These are phyloP conservation scores for Pulveroboletus ravenelii DNA, from an alignment of 768 basidiomycete species.

Conservation along the genomic window DNA sequence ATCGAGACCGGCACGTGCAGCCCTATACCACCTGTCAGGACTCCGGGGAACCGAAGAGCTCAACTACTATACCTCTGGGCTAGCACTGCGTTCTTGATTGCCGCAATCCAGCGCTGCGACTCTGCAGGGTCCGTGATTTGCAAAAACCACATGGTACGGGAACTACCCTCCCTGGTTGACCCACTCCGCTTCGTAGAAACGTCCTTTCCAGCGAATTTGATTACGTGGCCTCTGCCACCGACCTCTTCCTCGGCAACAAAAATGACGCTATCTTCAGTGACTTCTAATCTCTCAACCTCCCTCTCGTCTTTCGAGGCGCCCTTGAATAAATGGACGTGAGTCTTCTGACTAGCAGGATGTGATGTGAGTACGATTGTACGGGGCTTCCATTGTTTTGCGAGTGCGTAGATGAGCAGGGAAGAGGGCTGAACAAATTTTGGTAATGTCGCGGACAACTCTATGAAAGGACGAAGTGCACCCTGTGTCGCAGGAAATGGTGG, in stretches of 20 bases:
- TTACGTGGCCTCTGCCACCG: constrained; percentile 45
- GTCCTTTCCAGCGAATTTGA: constrained; percentile 66
- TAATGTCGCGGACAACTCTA: constrained; percentile 48
- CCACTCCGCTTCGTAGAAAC: constrained; percentile 40
- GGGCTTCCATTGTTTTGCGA: constrained; percentile 68
- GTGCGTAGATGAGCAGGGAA: constrained; percentile 65
- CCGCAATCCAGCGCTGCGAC: constrained; percentile 71
- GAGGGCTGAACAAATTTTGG: constrained; percentile 67
- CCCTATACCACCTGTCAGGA: constrained; percentile 36
- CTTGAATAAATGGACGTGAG: constrained; percentile 75
- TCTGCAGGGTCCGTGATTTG: constrained; percentile 58
- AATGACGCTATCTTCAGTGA: constrained; percentile 72
- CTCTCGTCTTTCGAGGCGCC: constrained; percentile 50
- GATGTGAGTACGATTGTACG: constrained; percentile 59
- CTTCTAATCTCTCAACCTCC: constrained; percentile 71
- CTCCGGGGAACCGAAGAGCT: not conserved
- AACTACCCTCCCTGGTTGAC: constrained; percentile 6
- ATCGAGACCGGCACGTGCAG: constrained; percentile 64
- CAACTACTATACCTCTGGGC: constrained; percentile 51
- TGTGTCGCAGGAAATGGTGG: constrained; percentile 64
- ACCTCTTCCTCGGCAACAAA: constrained; percentile 60
- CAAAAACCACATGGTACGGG: constrained; percentile 48
- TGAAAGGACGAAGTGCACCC: constrained; percentile 47
- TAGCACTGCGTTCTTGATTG: constrained; percentile 68
- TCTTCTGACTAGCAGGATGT: constrained; percentile 32